Base-by-base conservation (phyloP, 768 basidiomycete genomes). In the Serendipita vermifera region DNA sequence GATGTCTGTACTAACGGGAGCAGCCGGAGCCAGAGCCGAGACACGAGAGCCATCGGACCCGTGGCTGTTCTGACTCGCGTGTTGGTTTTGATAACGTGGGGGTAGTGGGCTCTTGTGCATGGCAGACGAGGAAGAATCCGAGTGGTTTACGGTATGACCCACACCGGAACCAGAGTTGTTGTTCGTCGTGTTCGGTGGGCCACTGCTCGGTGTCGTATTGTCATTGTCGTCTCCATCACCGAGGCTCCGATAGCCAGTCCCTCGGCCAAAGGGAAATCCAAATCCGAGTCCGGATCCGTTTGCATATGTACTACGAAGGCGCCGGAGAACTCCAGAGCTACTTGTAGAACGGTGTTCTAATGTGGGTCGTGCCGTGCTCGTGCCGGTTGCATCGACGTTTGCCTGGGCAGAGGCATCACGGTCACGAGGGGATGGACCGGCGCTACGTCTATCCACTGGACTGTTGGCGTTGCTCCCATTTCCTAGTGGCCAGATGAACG, bases 401-500 rank as follows among this genome's bases (percentile, higher is more conserved):
- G 46, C n/a, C 24, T n/a, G n/a, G n/a, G n/a, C n/a, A n/a, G n/a
- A n/a, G n/a, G n/a, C n/a, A n/a, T n/a, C n/a, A n/a, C n/a, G n/a
- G n/a, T n/a, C n/a, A n/a, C n/a, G n/a, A n/a, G n/a, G n/a, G n/a
- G n/a, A n/a, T n/a, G n/a, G n/a, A n/a, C n/a, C n/a, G n/a, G n/a
- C n/a, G n/a, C n/a, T n/a, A n/a, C n/a, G n/a, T n/a, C n/a, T n/a
- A n/a, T n/a, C n/a, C n/a, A n/a, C n/a, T n/a, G n/a, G n/a, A n/a
- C n/a, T n/a, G n/a, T n/a, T n/a, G n/a, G n/a, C n/a, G n/a, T n/a
- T n/a, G n/a, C n/a, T n/a, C n/a, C n/a, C n/a, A 2, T 31, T 31
- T n/a, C 22, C 27, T 22, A 51, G 9, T 29, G 46, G 46, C 46
- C 46, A 51, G 46, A 51, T 31, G 24, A 51, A 51, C 17, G 46